Base-by-base conservation (phyloP, 164 flowering plant species). In the Sextonia rubra region DNA sequence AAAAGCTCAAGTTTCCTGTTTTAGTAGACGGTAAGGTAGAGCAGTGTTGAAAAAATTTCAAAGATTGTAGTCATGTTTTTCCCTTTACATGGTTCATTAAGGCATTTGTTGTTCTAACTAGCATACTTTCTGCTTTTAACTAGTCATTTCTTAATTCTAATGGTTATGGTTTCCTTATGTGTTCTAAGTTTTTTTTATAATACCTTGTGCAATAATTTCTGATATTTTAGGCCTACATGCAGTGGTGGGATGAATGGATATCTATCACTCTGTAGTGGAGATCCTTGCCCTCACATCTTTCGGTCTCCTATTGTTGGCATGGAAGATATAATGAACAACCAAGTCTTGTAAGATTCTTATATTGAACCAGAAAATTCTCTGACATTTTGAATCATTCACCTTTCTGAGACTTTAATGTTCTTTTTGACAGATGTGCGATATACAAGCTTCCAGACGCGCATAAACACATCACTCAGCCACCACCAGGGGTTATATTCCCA, bases 181-280 rank as follows among this genome's bases (percentile, higher is more conserved):
- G n/a, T 48, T 26, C 26, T 48, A 20, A 60, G 60, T 29, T 61
- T 61, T 61, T 61, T 29, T 24, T 61, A 47, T 71, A 71, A 17
- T 52, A 3, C n/a, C 58, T 52, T 52, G n/a, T 52, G 17, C 6
- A 20, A 52, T 52, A 52, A 47, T 49, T 68, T 77, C 90, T 87
- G 81, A 88, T 86, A 71, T 73, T 58, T 69, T 84, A 73, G 82
- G 81, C 70, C 64, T 86, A 52, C 76, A 44, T 91, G 91, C 97
- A 95, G 98, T 80, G 97, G 88, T 82, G 98, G 97, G 58, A 95
- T 95, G 99, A 95, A 93, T 80, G 99, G 99, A 25, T 95, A 88
- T 75, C 72, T 95, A 60, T 90, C 97, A 48, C 92, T 87, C 52
- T 93, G 99, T 77, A 58, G 72, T 83, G 99, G 98, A 66, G 99